Percentiles rank a stretch among this genome's conserved stretches.
Conservation (phyloP, 2,329 filamentous ascomycete species). For the Colletotrichum horii region DNA sequence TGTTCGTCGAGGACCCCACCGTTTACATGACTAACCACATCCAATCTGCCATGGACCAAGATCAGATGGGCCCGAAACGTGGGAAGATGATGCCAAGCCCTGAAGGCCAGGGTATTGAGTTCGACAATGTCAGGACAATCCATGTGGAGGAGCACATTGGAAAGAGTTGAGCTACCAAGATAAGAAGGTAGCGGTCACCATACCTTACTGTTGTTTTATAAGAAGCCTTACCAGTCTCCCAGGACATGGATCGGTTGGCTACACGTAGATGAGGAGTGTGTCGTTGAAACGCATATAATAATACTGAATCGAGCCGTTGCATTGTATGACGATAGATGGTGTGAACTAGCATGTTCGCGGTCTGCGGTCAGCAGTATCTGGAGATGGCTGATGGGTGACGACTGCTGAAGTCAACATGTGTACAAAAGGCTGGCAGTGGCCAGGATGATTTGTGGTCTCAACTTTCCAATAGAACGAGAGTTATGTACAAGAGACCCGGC, state of each 20-base stretch:
- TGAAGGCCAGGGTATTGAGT: background rate
- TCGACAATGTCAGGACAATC: background rate
- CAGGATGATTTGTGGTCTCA: background rate
- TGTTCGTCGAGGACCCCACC: constrained; percentile 13
- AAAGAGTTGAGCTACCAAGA: background rate
- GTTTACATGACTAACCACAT: constrained; percentile 24
- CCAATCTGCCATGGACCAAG: constrained; percentile 15
- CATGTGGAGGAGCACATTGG: background rate
- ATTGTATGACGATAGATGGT: background rate
- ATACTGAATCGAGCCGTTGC: background rate
- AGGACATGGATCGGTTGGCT: background rate
- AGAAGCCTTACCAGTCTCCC: background rate
- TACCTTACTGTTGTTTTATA: background rate
- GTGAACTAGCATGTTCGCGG: background rate
- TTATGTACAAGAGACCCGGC: background rate
- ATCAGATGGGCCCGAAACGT: background rate
- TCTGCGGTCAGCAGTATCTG: background rate
- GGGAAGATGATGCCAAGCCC: background rate
- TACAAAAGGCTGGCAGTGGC: background rate
- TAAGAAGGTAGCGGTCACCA: background rate
- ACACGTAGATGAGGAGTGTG: background rate
- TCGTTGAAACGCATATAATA: background rate
- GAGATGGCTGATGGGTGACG: background rate
- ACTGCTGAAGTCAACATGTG: background rate
- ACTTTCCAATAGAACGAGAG: background rate